Conservation (phyloP, 768 basidiomycete genomes). For the Pholiota molesta region DNA sequence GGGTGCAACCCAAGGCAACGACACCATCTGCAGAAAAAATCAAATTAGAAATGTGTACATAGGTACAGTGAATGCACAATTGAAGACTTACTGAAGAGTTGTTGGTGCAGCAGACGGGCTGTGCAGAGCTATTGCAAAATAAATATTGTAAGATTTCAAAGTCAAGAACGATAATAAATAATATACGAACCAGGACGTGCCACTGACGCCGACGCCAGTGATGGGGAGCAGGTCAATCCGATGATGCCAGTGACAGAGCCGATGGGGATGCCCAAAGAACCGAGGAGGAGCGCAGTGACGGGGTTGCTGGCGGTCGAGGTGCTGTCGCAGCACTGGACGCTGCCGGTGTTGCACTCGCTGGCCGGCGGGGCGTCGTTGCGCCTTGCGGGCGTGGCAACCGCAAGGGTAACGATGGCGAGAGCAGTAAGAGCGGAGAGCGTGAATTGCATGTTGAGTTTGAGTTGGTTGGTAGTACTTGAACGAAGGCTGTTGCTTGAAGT, state of each 20-base stretch:
- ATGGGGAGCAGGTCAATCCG: slow-evolving; percentile 22
- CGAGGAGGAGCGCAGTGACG: slow-evolving; percentile 8
- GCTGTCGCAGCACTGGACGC: slow-evolving; percentile 9
- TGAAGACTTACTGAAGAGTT: slow-evolving; percentile 23
- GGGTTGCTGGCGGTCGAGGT: not conserved
- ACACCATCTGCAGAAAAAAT: slow-evolving; percentile 9
- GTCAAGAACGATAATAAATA: no score
- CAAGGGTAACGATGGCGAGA: slow-evolving; percentile 14
- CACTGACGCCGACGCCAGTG: slow-evolving; percentile 15
- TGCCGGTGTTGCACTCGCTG: slow-evolving; percentile 14
- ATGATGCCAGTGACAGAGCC: slow-evolving; percentile 11
- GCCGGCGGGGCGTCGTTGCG: slow-evolving; percentile 2
- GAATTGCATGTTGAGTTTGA: slow-evolving; percentile 14
- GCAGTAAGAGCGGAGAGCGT: slow-evolving; percentile 9
- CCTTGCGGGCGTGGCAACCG: slow-evolving; percentile 12
- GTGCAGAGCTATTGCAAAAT: slow-evolving; percentile 12
- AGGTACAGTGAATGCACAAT: no score
- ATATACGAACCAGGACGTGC: slow-evolving; percentile 17
- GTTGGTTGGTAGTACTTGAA: slow-evolving; percentile 1
- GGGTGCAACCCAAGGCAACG: slow-evolving; percentile 18
- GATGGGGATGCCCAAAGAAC: slow-evolving; percentile 18
- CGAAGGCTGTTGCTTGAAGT: slow-evolving; percentile 1
- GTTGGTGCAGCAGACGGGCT: slow-evolving; percentile 23
- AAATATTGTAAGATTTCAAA: not conserved
- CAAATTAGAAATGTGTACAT: not conserved